Conservation (phyloP, 1,139 yeast genomes). For the Hyphopichia buzzinii region DNA sequence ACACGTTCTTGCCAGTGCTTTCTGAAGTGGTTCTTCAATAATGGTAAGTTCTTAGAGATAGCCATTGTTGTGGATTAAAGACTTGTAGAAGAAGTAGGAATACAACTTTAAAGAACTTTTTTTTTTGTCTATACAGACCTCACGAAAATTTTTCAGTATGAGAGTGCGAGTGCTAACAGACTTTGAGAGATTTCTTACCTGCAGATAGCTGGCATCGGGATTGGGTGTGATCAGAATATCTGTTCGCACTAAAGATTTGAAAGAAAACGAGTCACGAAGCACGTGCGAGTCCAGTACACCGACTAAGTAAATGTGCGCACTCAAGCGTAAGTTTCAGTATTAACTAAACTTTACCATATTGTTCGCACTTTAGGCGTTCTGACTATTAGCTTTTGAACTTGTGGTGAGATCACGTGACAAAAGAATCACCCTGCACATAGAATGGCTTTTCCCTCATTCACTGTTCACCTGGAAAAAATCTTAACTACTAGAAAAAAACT, state of each 20-base stretch:
- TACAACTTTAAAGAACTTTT: conserved; percentile 2
- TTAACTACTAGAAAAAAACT: conserved; percentile 9
- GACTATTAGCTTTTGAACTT: too few relatives aligned
- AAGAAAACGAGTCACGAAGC: conserved; percentile 5
- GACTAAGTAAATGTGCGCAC: neutral
- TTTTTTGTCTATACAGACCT: conserved; percentile 5
- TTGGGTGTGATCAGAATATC: too few relatives aligned
- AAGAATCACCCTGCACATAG: too few relatives aligned
- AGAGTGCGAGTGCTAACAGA: neutral
- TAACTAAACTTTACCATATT: too few relatives aligned
- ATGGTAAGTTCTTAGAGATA: conserved; percentile 96
- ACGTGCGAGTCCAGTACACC: too few relatives aligned
- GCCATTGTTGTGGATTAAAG: conserved; percentile 51
- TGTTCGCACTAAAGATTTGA: neutral
- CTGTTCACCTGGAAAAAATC: conserved; percentile 8
- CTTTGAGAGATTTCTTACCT: neutral
- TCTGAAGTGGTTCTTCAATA: conserved; percentile 95
- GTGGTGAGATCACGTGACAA: too few relatives aligned
- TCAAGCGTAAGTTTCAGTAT: conserved; percentile 1
- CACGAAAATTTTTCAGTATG: conserved; percentile 9
- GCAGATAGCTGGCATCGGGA: neutral
- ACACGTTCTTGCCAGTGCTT: conserved; percentile 99
- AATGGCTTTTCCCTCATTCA: too few relatives aligned
- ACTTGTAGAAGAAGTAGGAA: neutral
- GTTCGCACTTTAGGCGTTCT: too few relatives aligned